phyloP scores from a whole-genome alignment of 2,329 filamentous ascomycete genomes.

The Curvularia sp. region DNA sequence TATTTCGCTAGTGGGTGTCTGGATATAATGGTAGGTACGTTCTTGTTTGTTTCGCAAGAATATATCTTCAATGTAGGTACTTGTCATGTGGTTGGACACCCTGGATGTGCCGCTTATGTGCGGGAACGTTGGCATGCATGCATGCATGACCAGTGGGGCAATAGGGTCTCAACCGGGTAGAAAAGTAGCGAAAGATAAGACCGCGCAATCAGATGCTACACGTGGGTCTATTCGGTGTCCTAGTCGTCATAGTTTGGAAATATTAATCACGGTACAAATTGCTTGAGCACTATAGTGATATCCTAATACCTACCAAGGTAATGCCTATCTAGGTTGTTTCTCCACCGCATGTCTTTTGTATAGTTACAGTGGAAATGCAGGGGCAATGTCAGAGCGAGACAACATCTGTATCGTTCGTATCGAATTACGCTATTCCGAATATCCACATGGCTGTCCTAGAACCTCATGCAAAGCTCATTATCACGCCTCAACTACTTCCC shows the following conservation, averaged over 20 bases:
- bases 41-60: background rate
- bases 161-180: background rate
- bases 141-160: background rate
- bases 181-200: background rate
- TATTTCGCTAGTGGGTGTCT: background rate
- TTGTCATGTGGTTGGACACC: background rate
- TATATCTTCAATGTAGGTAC: background rate
- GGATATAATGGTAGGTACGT: background rate
- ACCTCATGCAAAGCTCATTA: background rate
- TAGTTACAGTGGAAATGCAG: background rate
- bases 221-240: background rate
- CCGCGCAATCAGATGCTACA: background rate
- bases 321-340: background rate
- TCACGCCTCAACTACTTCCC: conserved; percentile 26
- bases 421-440: background rate
- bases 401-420: background rate
- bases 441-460: background rate
- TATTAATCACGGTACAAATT: background rate
- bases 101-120: background rate
- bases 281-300: background rate
- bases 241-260: background rate
- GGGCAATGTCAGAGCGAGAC: background rate
- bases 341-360: background rate
- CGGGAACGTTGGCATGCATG: background rate
- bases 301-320: background rate